These are phyloP conservation scores for Porodaedalea pini DNA, from an alignment of 1,284 basidiomycete species.

Conservation along the genomic window DNA sequence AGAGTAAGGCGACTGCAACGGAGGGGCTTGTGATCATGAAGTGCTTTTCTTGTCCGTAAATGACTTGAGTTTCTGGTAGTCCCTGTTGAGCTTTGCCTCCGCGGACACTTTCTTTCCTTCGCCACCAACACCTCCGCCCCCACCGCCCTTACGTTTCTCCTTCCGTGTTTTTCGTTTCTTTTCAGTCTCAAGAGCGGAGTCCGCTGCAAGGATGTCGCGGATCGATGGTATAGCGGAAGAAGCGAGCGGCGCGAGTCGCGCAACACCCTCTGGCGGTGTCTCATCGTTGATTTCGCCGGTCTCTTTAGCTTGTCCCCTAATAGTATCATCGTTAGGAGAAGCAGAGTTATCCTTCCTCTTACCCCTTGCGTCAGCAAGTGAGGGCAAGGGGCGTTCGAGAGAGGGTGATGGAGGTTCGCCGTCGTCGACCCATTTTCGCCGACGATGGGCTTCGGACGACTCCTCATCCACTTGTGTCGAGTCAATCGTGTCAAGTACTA, in stretches of 20 bases:
- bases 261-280: conserved; percentile 39
- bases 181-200: conserved; percentile 57
- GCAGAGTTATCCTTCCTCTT: conserved; percentile 21
- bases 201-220: conserved; percentile 73
- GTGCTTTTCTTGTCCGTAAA: conserved; percentile 46
- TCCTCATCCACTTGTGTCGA: conserved; percentile 7
- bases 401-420: conserved; percentile 19
- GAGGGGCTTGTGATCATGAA: neutral
- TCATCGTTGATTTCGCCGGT: conserved; percentile 24
- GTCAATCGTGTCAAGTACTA: conserved; percentile 18
- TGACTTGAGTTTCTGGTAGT: conserved; percentile 55
- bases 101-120: conserved; percentile 27
- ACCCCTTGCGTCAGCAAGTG: conserved; percentile 8
- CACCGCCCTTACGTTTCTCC: conserved; percentile 47
- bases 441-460: conserved; percentile 14
- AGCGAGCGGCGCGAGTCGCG: conserved; percentile 63
- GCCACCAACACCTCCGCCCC: conserved; percentile 20
- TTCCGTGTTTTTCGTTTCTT: conserved; percentile 68
- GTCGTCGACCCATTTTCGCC: conserved; percentile 26
- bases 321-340: conserved; percentile 17
- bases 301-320: conserved; percentile 23
- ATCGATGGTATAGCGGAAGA: conserved; percentile 79
- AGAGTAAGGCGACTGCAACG: too few species aligned
- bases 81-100: conserved; percentile 47
- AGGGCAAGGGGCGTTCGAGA: conserved; percentile 7